Percentiles rank a stretch among this genome's conserved stretches.
phyloP scores from a whole-genome alignment of 257 asterid genomes.

The Capsicum rhomboideum region DNA sequence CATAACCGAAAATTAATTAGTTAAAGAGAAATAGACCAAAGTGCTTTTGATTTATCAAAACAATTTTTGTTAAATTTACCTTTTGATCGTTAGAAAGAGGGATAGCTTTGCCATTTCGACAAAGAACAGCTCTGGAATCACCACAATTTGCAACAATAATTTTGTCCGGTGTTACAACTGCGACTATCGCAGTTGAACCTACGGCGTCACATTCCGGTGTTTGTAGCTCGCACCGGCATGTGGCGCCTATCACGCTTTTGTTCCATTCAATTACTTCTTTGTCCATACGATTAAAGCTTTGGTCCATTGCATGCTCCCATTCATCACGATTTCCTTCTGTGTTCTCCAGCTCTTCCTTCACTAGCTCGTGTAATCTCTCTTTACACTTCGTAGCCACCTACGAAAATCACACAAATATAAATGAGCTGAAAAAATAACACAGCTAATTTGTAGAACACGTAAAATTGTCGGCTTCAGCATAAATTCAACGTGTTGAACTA shows the following conservation, averaged over 20 bases:
- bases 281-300: slow-evolving; percentile 75
- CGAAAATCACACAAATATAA: background rate
- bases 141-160: slow-evolving; percentile 72
- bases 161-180: slow-evolving; percentile 36
- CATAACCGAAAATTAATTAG: background rate
- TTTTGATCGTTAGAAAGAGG: slow-evolving; percentile 73
- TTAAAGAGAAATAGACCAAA: background rate
- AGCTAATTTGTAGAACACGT: background rate
- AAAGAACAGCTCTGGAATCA: slow-evolving; percentile 75
- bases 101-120: slow-evolving; percentile 55
- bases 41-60: background rate
- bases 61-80: slow-evolving; percentile 16
- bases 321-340: background rate
- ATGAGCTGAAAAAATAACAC: background rate
- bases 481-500: background rate
- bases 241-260: slow-evolving; percentile 7
- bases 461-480: background rate
- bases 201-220: slow-evolving; percentile 63
- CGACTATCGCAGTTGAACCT: slow-evolving; percentile 74
- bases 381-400: slow-evolving; percentile 65
- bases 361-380: slow-evolving; percentile 60
- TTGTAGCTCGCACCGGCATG: slow-evolving; percentile 63
- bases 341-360: slow-evolving; percentile 50
- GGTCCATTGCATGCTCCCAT: slow-evolving; percentile 53
- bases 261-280: slow-evolving; percentile 37